Percentiles rank a stretch among this genome's conserved stretches.
phyloP scores from a whole-genome alignment of 2,329 filamentous ascomycete species.

The Cercospora janseana region DNA sequence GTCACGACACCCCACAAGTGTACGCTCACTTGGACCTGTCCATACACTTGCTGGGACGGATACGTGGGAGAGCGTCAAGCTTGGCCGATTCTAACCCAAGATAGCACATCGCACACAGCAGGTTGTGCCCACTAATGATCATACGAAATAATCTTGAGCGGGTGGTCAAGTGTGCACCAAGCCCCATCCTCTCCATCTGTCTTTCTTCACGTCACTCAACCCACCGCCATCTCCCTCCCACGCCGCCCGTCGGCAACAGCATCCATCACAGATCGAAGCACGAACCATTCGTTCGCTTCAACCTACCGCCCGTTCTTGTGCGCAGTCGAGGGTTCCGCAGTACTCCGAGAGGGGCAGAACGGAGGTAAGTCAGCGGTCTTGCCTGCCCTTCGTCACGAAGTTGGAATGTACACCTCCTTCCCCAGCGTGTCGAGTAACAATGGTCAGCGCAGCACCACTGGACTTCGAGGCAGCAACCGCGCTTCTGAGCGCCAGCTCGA shows the following conservation, averaged over 20 bases:
- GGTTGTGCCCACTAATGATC: background rate
- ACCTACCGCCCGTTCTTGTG: background rate
- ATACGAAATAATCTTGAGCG: background rate
- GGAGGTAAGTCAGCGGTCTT: conserved; percentile 1
- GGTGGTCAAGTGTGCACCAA: too few species aligned
- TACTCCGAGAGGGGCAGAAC: background rate
- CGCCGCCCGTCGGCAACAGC: too few species aligned
- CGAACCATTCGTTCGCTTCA: background rate
- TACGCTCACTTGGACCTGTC: too few species aligned
- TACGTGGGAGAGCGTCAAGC: too few species aligned
- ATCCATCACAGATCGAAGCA: background rate
- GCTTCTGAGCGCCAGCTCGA: conserved; percentile 1
- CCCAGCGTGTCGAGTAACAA: background rate
- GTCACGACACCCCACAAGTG: too few species aligned
- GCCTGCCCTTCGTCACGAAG: conserved; percentile 2
- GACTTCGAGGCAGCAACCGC: conserved; percentile 6
- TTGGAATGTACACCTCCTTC: background rate
- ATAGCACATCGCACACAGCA: background rate
- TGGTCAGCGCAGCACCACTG: conserved; percentile 5
- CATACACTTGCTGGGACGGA: too few species aligned
- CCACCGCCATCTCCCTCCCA: too few species aligned
- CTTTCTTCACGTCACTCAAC: too few species aligned
- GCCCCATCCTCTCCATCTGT: too few species aligned
- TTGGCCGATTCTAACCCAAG: background rate
- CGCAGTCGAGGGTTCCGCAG: background rate